Evolutionary conservation across 139 green algal genomes (phyloP), one percentile per base, ranked within the genome.

Genomic region (Coelastrella sp.): DNA sequence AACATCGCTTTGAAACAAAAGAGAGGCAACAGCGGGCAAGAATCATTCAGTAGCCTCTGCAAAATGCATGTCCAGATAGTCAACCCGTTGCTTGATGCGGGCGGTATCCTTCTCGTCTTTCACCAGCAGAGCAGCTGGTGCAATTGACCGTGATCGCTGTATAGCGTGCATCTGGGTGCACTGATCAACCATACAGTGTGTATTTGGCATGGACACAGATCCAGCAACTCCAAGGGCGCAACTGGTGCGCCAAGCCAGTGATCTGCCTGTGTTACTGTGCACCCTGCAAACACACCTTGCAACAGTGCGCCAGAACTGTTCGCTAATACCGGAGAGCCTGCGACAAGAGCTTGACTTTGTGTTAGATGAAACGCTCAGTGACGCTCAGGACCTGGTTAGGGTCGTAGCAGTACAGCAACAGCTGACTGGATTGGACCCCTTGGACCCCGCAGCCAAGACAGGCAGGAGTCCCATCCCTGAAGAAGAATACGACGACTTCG

Each of bases 401-500:
- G 3, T 83, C 15, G 66, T 56, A 68, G 35, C 83, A 76, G 35
- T 56, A 25, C 83, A 88, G 66, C 65, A 70, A 56, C 19, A 12
- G 57, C 83, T 88, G 57, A 78, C 63, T 27, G 82, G 82, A n/a
- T 12, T n/a, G 6, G 82, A 87, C 49, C 82, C 82, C 7, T 15
- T 87, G 14, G 72, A 24, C 72, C 25, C 61, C 11, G 82, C 82
- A 49, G 63, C 82, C 5, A 58, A 15, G 15, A 17, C n/a, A 65
- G 20, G 61, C 61, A 19, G 24, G 24, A 87, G 82, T 63, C n/a
- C 80, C 22, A 68, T 22, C 24, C 7, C 78, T 35, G 78, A 84
- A 9, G 78, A 83, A 68, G 80, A 85, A 22, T 12, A 73, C 7
- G 80, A 72, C 20, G 80, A 73, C 7, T 24, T 70, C 72, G 82